A percentile compares a stretch with the other conserved stretches of the same genome.
Conservation (phyloP, 1,284 basidiomycete species). For the Leccinum pallidistipes region DNA sequence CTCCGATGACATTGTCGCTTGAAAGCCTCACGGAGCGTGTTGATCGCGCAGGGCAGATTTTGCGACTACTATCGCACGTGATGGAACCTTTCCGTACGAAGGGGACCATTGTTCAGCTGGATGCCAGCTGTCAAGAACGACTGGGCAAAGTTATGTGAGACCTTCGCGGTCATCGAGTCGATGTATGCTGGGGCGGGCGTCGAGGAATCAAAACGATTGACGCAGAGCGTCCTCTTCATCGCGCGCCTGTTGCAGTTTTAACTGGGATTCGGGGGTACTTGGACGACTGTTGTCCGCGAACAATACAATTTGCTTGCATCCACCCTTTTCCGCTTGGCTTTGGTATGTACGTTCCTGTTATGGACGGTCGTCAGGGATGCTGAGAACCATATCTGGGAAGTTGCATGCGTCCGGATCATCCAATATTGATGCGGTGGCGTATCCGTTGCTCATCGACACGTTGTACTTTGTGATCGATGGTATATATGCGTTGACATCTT, state of each 20-base stretch:
- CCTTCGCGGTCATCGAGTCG: conserved; percentile 44
- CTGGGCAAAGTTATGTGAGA: conserved; percentile 49
- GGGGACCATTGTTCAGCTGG: conserved; percentile 46
- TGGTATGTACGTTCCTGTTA: conserved; percentile 45
- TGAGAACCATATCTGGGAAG: conserved; percentile 34
- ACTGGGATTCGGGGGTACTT: conserved; percentile 60
- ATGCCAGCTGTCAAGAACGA: conserved; percentile 53
- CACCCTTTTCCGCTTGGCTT: conserved; percentile 50
- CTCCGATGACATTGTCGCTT: conserved; percentile 21
- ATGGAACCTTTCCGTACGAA: conserved; percentile 60
- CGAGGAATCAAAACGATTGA: conserved; percentile 20
- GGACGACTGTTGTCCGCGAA: conserved; percentile 55
- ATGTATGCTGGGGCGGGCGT: conserved; percentile 30
- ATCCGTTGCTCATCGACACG: conserved; percentile 70
- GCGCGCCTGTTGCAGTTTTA: conserved; percentile 71
- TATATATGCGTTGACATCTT: conserved; percentile 32
- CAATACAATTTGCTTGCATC: conserved; percentile 45
- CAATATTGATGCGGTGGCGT: conserved; percentile 53
- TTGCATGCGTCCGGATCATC: conserved; percentile 49
- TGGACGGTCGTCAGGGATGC: neutral
- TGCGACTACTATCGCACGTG: conserved; percentile 68
- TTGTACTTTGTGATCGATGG: conserved; percentile 73
- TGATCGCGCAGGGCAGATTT: conserved; percentile 61
- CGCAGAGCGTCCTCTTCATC: conserved; percentile 48
- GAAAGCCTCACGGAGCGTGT: conserved; percentile 42